Conservation (phyloP, 768 basidiomycete genomes). For the Termitomyces sp. region DNA sequence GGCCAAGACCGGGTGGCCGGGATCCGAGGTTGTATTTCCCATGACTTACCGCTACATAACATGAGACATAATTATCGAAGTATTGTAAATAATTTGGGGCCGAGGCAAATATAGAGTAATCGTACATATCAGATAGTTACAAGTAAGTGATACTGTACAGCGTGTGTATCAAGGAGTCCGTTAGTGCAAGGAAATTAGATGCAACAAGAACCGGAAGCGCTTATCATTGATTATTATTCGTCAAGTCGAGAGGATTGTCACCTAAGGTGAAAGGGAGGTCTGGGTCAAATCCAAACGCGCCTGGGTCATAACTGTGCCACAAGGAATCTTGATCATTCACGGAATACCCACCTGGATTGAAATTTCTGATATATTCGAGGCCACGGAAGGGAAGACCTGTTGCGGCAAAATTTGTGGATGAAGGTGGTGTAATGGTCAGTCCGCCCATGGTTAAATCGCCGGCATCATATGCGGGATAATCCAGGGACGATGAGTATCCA, state of each 20-base stretch:
- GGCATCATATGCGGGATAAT: constrained; percentile 35
- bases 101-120: not conserved
- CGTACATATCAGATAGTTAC: not conserved
- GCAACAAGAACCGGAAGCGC: not conserved
- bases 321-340: constrained; percentile 43
- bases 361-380: constrained; percentile 79
- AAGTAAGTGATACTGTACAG: constrained; percentile 7
- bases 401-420: constrained; percentile 59
- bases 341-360: constrained; percentile 47
- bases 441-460: constrained; percentile 35
- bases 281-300: constrained; percentile 71
- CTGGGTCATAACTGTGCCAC: constrained; percentile 65
- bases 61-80: not conserved
- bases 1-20: constrained; percentile 10
- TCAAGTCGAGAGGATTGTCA: constrained; percentile 33
- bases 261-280: constrained; percentile 67
- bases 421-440: constrained; percentile 47
- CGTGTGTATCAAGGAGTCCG: not conserved
- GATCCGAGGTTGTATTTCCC: constrained; percentile 6
- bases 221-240: constrained; percentile 23
- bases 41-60: not conserved
- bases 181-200: constrained; percentile 1
- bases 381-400: constrained; percentile 81
- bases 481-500: constrained; percentile 33
- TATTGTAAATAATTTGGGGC: not conserved